These are phyloP conservation scores for Flueggea neowawraea DNA, from an alignment of 441 rosid species.

Conservation along the genomic window DNA sequence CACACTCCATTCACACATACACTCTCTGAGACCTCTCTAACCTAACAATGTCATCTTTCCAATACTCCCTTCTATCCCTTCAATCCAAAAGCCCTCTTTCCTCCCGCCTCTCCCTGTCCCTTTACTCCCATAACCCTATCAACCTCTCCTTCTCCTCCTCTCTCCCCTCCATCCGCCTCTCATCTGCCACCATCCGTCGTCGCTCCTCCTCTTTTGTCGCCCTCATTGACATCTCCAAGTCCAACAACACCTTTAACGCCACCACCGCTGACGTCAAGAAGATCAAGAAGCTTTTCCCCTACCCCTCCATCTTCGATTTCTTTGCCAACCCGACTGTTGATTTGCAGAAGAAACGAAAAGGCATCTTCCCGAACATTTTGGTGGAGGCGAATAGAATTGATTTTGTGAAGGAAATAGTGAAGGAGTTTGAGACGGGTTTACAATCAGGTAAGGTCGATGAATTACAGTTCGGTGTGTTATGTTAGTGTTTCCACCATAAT, in stretches of 20 bases:
- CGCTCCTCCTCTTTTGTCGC: conserved; percentile 18
- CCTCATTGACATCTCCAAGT: too few species aligned
- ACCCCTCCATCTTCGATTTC: conserved; percentile 39
- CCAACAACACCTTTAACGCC: too few species aligned
- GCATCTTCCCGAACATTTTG: conserved; percentile 61
- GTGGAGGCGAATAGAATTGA: conserved; percentile 61
- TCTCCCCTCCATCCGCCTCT: conserved; percentile 38
- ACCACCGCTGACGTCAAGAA: conserved; percentile 68
- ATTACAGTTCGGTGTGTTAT: conserved; percentile 62
- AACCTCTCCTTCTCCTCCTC: conserved; percentile 31
- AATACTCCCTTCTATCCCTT: conserved; percentile 40
- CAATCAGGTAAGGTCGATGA: conserved; percentile 73
- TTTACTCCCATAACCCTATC: conserved; percentile 35
- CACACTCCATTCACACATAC: too few species aligned
- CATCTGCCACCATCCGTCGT: conserved; percentile 30
- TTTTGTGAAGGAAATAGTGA: conserved; percentile 53
- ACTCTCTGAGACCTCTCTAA: too few species aligned
- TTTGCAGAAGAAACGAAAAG: conserved; percentile 37
- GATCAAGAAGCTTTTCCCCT: conserved; percentile 58
- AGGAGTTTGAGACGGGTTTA: conserved; percentile 82
- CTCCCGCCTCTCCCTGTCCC: conserved; percentile 25
- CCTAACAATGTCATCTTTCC: conserved; percentile 68
- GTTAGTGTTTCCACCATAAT: too few species aligned
- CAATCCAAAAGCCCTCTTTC: conserved; percentile 50
- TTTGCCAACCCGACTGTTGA: conserved; percentile 58